phyloP scores from a whole-genome alignment of 2,329 filamentous ascomycete genomes.

The Ampelomyces quisqualis region DNA sequence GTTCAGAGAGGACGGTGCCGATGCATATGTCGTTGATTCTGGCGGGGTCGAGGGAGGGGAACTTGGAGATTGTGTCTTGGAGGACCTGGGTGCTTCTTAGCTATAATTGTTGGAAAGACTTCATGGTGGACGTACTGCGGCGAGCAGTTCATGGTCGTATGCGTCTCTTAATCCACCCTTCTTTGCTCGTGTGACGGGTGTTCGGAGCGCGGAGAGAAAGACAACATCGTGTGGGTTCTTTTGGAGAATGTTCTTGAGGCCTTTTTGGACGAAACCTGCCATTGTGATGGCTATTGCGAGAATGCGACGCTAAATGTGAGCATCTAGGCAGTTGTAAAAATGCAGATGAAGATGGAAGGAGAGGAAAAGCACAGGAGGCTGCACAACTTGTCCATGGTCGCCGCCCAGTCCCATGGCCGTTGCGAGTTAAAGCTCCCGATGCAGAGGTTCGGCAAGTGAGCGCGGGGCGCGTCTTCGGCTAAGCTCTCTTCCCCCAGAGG shows the following conservation, averaged over 20 bases:
- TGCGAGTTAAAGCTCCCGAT: constrained; percentile 27
- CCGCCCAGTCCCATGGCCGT: constrained; percentile 25
- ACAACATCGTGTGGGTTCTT: constrained; percentile 81
- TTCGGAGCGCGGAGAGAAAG: constrained; percentile 86
- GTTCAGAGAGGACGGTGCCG: constrained; percentile 85
- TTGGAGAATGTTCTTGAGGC: constrained; percentile 72
- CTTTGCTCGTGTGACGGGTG: constrained; percentile 79
- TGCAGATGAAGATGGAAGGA: background rate
- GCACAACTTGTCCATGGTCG: constrained; percentile 7
- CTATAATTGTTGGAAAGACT: too few relatives aligned
- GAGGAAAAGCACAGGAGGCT: constrained; percentile 3
- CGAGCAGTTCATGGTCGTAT: constrained; percentile 86
- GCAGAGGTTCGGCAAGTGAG: constrained; percentile 40
- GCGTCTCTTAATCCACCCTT: constrained; percentile 83
- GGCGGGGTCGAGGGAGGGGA: constrained; percentile 69
- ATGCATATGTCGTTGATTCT: constrained; percentile 79
- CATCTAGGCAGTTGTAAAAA: background rate
- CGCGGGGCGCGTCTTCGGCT: constrained; percentile 27
- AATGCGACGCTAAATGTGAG: constrained; percentile 17
- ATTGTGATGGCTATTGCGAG: constrained; percentile 29
- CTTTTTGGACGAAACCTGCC: constrained; percentile 55
- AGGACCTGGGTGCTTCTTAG: constrained; percentile 47
- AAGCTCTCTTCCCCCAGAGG: constrained; percentile 27
- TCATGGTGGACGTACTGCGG: constrained; percentile 51
- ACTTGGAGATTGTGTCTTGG: constrained; percentile 68